These are phyloP conservation scores for Pseudocercospora crystallina DNA, from an alignment of 2,329 filamentous ascomycete species.

Conservation along the genomic window DNA sequence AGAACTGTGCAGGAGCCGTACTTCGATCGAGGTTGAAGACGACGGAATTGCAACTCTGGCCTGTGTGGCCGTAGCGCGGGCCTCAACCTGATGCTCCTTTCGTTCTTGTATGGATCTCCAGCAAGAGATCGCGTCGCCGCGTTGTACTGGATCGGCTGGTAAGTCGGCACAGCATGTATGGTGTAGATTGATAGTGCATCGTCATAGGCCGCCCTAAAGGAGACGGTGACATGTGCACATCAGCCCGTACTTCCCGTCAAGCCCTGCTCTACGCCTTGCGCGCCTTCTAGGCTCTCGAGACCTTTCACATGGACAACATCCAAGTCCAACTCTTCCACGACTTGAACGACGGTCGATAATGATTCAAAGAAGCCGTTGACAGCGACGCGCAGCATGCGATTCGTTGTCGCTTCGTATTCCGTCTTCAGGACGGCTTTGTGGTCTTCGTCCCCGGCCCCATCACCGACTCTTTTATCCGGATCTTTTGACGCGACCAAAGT, in stretches of 20 bases:
- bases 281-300: constrained; percentile 41
- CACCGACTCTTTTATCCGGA: neutral
- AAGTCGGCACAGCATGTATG: no score
- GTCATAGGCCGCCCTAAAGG: no score
- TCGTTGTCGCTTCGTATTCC: constrained; percentile 83
- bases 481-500: constrained; percentile 45
- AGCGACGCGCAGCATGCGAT: constrained; percentile 92
- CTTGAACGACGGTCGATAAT: constrained; percentile 75
- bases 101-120: no score
- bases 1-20: no score
- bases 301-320: constrained; percentile 65
- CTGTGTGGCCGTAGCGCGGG: no score
- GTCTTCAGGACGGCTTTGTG: constrained; percentile 62
- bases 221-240: neutral
- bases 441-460: constrained; percentile 29
- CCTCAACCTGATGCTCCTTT: no score
- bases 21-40: no score
- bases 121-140: no score
- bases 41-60: no score
- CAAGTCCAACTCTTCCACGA: constrained; percentile 86
- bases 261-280: constrained; percentile 40
- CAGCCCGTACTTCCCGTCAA: constrained; percentile 33
- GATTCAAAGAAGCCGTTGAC: constrained; percentile 97
- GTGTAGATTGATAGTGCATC: no score
- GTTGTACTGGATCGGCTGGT: no score